Conservation (phyloP, 2,329 filamentous ascomycete genomes). For the Microascus cirrosus region DNA sequence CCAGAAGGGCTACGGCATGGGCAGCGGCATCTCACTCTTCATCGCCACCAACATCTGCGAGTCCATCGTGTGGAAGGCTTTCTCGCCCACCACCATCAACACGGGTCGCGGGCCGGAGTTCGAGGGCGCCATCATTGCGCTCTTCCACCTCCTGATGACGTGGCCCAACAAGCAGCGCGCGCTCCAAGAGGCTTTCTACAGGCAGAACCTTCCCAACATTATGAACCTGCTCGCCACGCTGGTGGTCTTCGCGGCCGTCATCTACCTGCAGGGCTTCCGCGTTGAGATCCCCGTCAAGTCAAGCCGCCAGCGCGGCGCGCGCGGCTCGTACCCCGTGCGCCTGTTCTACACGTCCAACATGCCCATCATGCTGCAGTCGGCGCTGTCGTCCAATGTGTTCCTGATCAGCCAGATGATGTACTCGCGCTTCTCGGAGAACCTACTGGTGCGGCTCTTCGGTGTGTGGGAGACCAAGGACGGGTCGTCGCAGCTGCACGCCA, state of each 20-base stretch:
- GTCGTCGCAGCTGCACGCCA: constrained; percentile 87
- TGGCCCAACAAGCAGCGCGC: constrained; percentile 99
- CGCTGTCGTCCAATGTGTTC: constrained; percentile 98
- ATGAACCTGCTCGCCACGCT: constrained; percentile 96
- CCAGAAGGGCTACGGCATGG: constrained; percentile 98
- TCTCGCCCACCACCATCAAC: constrained; percentile 98
- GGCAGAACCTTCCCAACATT: constrained; percentile 98
- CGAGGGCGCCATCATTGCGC: constrained; percentile 93
- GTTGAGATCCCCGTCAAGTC: constrained; percentile 99
- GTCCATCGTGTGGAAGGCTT: constrained; percentile 99
- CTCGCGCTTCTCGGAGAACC: constrained; percentile 97
- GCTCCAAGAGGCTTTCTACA: constrained; percentile 96
- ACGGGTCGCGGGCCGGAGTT: constrained; percentile 98
- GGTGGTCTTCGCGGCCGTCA: constrained; percentile 89
- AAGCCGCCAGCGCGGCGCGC: constrained; percentile 94
- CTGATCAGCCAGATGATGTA: constrained; percentile 98
- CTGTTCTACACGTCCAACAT: constrained; percentile 99
- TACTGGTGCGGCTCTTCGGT: constrained; percentile 92
- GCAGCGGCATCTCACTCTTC: constrained; percentile 97
- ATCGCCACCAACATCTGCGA: constrained; percentile 99
- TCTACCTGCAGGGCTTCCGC: constrained; percentile 98
- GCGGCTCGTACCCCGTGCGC: constrained; percentile 94
- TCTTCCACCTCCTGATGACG: constrained; percentile 95
- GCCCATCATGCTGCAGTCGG: constrained; percentile 99
- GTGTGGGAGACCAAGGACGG: constrained; percentile 97